Conservation (phyloP, 176 grass and related monocot genomes). For the Canna indica region DNA sequence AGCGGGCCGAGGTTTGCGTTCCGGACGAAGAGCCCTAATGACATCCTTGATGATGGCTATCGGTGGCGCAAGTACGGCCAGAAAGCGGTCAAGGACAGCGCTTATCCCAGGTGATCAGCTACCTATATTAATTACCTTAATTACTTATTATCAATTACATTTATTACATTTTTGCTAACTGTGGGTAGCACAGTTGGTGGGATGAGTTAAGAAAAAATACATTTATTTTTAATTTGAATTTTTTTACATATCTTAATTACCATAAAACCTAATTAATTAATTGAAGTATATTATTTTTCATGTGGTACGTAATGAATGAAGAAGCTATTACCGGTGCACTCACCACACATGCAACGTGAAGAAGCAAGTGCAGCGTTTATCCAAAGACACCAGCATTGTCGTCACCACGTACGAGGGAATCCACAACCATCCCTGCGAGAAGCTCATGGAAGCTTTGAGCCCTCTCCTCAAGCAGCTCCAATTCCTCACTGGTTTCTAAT, state of each 20-base stretch:
- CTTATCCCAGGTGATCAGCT: conserved; percentile 4
- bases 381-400: conserved; percentile 1
- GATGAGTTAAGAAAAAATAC: too few relatives aligned
- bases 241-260: too few relatives aligned
- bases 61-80: conserved; percentile 18
- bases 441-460: conserved; percentile 5
- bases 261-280: too few relatives aligned
- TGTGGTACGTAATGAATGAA: too few relatives aligned
- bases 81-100: conserved; percentile 14
- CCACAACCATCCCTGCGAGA: conserved; percentile 15
- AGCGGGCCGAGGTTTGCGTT: conserved; percentile 8
- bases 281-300: too few relatives aligned
- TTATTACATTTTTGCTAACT: too few relatives aligned
- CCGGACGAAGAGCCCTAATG: conserved; percentile 14
- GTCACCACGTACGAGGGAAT: conserved; percentile 12
- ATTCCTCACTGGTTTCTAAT: too few relatives aligned
- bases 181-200: too few relatives aligned
- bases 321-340: conserved; percentile 16
- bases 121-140: too few relatives aligned
- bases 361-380: conserved; percentile 13
- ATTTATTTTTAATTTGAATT: too few relatives aligned
- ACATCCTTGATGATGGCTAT: conserved; percentile 14
- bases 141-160: too few relatives aligned
- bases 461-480: conserved; percentile 12
- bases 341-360: conserved; percentile 18